Percentiles rank a stretch among this genome's conserved stretches.
Evolutionary conservation across 2,329 filamentous ascomycete species (phyloP).

Genomic region (Xylariaceae sp.): DNA sequence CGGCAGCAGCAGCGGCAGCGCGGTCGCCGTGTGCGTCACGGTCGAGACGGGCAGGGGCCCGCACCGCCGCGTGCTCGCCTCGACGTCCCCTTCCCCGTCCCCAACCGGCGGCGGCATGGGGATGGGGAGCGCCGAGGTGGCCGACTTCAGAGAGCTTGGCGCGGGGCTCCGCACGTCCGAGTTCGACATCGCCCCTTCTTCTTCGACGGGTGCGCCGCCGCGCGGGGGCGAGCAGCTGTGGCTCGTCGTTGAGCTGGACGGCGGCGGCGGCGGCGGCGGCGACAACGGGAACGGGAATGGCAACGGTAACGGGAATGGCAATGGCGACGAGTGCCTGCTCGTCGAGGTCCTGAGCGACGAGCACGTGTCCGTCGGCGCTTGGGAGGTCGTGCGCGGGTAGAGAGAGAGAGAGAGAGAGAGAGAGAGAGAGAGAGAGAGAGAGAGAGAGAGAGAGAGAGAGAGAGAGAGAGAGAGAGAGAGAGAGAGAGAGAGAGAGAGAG

Average conservation of each 20-base stretch:
- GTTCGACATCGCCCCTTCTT: conserved; percentile 67
- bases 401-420: not conserved
- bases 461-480: not conserved
- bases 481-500: not conserved
- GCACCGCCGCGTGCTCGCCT: conserved; percentile 55
- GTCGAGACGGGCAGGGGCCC: conserved; percentile 68
- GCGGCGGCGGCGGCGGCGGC: conserved; percentile 34
- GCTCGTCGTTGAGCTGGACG: conserved; percentile 76
- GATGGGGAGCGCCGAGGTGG: conserved; percentile 23
- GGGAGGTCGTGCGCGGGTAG: conserved; percentile 27
- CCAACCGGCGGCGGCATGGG: conserved; percentile 36
- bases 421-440: not conserved
- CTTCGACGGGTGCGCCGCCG: no score
- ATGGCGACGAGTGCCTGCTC: conserved; percentile 36
- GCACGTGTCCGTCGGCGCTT: conserved; percentile 33
- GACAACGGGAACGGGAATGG: conserved; percentile 32
- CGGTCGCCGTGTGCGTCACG: conserved; percentile 53
- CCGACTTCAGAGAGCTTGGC: conserved; percentile 63
- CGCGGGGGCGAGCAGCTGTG: conserved; percentile 52
- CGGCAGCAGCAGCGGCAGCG: conserved; percentile 13
- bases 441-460: no score
- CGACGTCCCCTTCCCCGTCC: conserved; percentile 39
- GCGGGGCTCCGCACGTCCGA: conserved; percentile 59
- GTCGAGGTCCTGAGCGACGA: conserved; percentile 46
- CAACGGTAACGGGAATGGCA: no score